phyloP scores from a whole-genome alignment of 108 stramenopile genomes.

The Chaetoceros muelleri region DNA sequence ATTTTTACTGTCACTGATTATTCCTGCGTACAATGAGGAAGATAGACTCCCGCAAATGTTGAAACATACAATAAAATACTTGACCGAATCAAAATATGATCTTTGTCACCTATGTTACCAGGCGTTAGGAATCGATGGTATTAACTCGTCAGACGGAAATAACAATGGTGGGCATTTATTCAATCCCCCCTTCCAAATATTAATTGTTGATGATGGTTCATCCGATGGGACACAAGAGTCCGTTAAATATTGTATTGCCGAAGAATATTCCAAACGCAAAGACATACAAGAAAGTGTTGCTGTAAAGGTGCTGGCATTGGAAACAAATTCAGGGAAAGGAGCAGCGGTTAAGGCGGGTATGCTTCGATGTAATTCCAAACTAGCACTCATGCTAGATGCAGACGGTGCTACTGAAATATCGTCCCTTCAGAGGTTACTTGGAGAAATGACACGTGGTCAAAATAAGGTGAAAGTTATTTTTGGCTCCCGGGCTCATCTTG shows the following conservation, averaged over 20 bases:
- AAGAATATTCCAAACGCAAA: constrained; percentile 12
- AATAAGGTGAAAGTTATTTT: constrained; percentile 30
- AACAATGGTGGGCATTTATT: too few relatives aligned
- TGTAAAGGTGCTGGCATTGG: constrained; percentile 32
- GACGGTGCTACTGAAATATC: constrained; percentile 78
- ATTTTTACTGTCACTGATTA: constrained; percentile 52
- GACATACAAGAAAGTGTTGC: constrained; percentile 22
- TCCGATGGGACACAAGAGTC: constrained; percentile 34
- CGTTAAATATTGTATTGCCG: not conserved
- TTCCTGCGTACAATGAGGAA: constrained; percentile 95
- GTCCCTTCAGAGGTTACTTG: not conserved
- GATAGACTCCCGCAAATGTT: constrained; percentile 83
- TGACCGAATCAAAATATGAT: constrained; percentile 16
- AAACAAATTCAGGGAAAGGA: constrained; percentile 48
- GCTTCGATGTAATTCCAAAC: constrained; percentile 35
- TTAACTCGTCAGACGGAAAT: not conserved
- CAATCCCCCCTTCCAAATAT: not conserved
- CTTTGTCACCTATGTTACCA: constrained; percentile 6
- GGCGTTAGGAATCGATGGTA: not conserved
- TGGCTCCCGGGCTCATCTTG: constrained; percentile 69
- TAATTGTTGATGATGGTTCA: constrained; percentile 81
- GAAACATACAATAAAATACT: constrained; percentile 49
- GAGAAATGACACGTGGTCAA: not conserved
- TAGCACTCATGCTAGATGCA: constrained; percentile 71
- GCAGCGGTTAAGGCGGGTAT: constrained; percentile 74